Percentiles rank a stretch among this genome's conserved stretches.
These are phyloP conservation scores for Gastrodia elata DNA, from an alignment of 106 monocot genomes.

Conservation along the genomic window DNA sequence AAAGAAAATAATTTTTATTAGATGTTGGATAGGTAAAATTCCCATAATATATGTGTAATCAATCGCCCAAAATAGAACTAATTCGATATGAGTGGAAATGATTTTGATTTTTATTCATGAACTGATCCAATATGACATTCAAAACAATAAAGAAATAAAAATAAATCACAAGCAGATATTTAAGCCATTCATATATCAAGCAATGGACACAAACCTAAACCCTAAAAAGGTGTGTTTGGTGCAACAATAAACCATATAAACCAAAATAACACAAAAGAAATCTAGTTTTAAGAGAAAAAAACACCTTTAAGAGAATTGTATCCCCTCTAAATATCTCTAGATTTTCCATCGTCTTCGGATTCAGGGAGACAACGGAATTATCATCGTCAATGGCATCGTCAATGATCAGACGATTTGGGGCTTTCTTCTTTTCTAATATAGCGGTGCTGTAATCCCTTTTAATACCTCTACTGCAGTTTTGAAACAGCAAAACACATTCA, in stretches of 20 bases:
- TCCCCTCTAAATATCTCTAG: conserved; percentile 55
- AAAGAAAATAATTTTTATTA: no score
- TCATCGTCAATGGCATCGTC: conserved; percentile 54
- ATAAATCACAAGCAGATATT: no score
- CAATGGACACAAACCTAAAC: not conserved
- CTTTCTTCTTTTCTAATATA: conserved; percentile 61
- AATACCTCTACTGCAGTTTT: conserved; percentile 32
- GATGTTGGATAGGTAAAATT: no score
- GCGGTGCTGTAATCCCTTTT: conserved; percentile 65
- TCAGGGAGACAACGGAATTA: conserved; percentile 44
- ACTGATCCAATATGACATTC: not conserved
- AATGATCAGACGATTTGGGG: conserved; percentile 42
- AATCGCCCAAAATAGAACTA: no score
- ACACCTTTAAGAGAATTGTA: conserved; percentile 47
- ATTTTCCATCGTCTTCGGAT: conserved; percentile 56
- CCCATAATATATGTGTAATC: no score
- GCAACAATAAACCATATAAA: not conserved
- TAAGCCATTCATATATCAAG: not conserved
- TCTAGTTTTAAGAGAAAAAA: not conserved
- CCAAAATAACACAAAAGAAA: not conserved
- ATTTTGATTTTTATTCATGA: no score
- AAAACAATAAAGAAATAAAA: not conserved
- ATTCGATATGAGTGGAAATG: no score
- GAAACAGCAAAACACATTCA: not conserved
- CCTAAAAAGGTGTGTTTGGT: not conserved